These are phyloP conservation scores for Hypholoma fasciculare DNA, from an alignment of 768 basidiomycete species.

Conservation along the genomic window DNA sequence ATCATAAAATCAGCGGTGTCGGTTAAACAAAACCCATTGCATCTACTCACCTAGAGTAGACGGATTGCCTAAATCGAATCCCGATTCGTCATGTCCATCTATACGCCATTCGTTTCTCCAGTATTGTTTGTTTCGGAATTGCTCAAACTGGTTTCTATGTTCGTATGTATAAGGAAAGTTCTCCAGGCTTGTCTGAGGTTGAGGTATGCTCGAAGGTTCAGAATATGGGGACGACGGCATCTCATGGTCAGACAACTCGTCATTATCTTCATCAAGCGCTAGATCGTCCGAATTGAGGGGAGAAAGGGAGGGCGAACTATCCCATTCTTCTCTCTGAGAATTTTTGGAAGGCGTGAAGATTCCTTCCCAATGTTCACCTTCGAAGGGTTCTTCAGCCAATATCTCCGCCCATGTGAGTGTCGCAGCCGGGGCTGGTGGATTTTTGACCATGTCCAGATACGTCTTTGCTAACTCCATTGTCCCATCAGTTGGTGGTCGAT, in stretches of 20 bases:
- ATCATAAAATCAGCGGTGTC: not conserved
- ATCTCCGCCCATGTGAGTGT: slow-evolving; percentile 78
- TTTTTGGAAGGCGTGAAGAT: slow-evolving; percentile 43
- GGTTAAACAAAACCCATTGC: slow-evolving; percentile 7
- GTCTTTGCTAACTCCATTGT: slow-evolving; percentile 56
- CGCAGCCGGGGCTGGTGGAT: slow-evolving; percentile 41
- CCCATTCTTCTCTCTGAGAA: slow-evolving; percentile 44
- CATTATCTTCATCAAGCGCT: slow-evolving; percentile 41
- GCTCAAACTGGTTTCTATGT: slow-evolving; percentile 60
- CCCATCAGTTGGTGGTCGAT: slow-evolving; percentile 46
- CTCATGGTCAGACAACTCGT: slow-evolving; percentile 29
- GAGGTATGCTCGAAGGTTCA: not conserved
- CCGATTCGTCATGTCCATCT: slow-evolving; percentile 37
- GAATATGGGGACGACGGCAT: slow-evolving; percentile 6
- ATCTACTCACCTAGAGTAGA: slow-evolving; percentile 63
- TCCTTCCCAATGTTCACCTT: slow-evolving; percentile 86
- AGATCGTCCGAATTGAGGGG: slow-evolving; percentile 60
- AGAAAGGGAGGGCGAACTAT: slow-evolving; percentile 69
- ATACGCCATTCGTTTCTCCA: slow-evolving; percentile 71
- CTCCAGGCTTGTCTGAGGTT: not conserved
- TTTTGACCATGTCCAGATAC: slow-evolving; percentile 46
- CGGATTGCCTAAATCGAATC: slow-evolving; percentile 67
- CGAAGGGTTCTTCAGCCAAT: slow-evolving; percentile 78
- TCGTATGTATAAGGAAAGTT: slow-evolving; percentile 36
- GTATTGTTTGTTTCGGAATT: slow-evolving; percentile 64